Conservation (phyloP, 208 protist species). For the Angomonas deanei region DNA sequence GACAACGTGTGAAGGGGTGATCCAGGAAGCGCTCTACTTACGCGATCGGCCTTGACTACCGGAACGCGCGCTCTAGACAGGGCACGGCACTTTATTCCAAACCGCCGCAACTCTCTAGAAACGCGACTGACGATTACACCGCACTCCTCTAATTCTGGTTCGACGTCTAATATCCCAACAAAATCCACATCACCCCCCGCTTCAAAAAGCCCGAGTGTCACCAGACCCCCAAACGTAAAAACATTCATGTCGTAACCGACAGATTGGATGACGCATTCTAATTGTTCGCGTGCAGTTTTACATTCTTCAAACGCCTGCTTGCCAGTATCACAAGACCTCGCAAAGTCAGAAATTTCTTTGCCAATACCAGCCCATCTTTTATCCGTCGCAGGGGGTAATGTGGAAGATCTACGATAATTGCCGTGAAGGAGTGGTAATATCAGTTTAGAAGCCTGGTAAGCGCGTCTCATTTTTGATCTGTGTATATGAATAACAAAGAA, state of each 20-base stretch:
- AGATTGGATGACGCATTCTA: constrained; percentile 73
- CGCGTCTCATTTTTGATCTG: no score
- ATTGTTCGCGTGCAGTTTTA: constrained; percentile 58
- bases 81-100: constrained; percentile 58
- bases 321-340: constrained; percentile 67
- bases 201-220: constrained; percentile 69
- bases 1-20: constrained; percentile 67
- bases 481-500: no score
- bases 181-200: constrained; percentile 87
- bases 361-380: constrained; percentile 47
- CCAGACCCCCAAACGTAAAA: constrained; percentile 85
- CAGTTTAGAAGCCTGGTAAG: not conserved
- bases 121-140: constrained; percentile 64
- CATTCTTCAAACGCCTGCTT: constrained; percentile 81
- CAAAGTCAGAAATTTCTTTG: constrained; percentile 49
- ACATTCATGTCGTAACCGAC: constrained; percentile 83
- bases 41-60: constrained; percentile 76
- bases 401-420: constrained; percentile 16
- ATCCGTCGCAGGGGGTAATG: constrained; percentile 28
- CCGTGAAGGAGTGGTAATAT: not conserved
- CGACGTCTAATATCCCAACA: constrained; percentile 79
- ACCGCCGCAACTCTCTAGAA: constrained; percentile 59
- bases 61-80: constrained; percentile 81
- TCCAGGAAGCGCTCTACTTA: constrained; percentile 70
- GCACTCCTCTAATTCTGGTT: constrained; percentile 74